Evolutionary conservation across 805 yeast genomes (phyloP).

Genomic region (Saturnispora quitensis): DNA sequence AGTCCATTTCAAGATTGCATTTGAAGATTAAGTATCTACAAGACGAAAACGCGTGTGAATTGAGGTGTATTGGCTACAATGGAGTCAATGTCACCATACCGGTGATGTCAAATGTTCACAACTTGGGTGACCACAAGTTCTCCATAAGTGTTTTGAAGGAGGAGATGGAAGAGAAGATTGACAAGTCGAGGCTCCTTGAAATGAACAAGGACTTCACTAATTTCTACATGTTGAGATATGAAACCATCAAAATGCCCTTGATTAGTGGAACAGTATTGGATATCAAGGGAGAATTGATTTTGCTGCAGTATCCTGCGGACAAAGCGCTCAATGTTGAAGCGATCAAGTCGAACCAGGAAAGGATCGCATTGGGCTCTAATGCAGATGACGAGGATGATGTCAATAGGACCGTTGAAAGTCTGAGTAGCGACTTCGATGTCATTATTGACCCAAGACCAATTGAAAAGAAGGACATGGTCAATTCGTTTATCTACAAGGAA

Average conservation of each 20-base stretch:
- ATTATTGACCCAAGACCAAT: constrained; percentile 10
- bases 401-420: constrained; percentile 1
- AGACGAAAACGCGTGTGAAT: constrained; percentile 32
- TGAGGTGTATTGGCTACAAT: constrained; percentile 76
- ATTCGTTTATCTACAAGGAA: constrained; percentile 13
- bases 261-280: constrained; percentile 56
- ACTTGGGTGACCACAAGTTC: constrained; percentile 15
- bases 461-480: constrained; percentile 4
- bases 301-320: constrained; percentile 13
- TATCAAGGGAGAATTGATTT: constrained; percentile 51
- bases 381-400: constrained; percentile 3
- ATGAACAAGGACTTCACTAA: constrained; percentile 39
- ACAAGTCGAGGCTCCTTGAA: constrained; percentile 30
- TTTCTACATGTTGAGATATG: constrained; percentile 50
- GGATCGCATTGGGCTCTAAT: not conserved
- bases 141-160: constrained; percentile 8
- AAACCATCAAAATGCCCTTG: constrained; percentile 56
- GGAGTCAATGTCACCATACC: constrained; percentile 69
- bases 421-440: constrained; percentile 5
- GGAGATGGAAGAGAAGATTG: not conserved
- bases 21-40: constrained; percentile 39
- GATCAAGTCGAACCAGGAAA: not conserved
- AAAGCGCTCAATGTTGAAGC: not conserved
- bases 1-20: constrained; percentile 61
- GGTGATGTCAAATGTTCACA: constrained; percentile 24